Percentiles rank a stretch among this genome's conserved stretches.
Evolutionary conservation across 2,329 filamentous ascomycete species (phyloP).

Genomic region (Calycina herbarum): DNA sequence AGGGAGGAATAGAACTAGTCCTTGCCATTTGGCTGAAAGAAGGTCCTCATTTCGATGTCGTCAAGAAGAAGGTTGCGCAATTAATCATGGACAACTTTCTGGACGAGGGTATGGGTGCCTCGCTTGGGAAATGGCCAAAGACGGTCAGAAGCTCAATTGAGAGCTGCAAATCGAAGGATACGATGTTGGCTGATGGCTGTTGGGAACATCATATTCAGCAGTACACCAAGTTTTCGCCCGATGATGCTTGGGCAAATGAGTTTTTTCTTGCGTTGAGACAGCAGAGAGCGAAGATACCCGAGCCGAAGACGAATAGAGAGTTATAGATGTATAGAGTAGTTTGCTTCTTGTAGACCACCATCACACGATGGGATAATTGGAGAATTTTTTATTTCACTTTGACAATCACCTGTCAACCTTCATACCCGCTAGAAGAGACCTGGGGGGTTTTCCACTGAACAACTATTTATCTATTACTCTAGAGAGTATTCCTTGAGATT

Average conservation of each 20-base stretch:
- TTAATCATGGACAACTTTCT: slow-evolving; percentile 65
- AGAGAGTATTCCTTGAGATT: no score
- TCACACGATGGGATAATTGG: neutral
- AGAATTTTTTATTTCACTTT: neutral
- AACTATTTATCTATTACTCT: no score
- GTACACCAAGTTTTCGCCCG: slow-evolving; percentile 24
- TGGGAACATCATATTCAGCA: slow-evolving; percentile 55
- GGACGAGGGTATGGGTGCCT: slow-evolving; percentile 64
- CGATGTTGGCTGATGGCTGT: slow-evolving; percentile 50
- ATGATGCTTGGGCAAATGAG: slow-evolving; percentile 30
- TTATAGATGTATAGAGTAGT: neutral
- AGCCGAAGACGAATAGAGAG: neutral
- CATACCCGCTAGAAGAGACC: no score
- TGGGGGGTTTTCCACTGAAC: no score
- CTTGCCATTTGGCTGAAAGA: slow-evolving; percentile 52
- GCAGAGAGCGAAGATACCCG: slow-evolving; percentile 19
- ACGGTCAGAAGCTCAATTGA: slow-evolving; percentile 39
- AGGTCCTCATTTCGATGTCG: slow-evolving; percentile 49
- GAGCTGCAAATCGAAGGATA: slow-evolving; percentile 40
- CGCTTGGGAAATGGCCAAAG: slow-evolving; percentile 56
- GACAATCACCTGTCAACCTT: no score
- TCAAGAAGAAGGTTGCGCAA: slow-evolving; percentile 55
- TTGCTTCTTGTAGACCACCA: neutral
- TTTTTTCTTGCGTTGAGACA: slow-evolving; percentile 28
- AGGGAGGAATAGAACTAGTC: slow-evolving; percentile 54